Conservation (phyloP, 345 rosid genomes). For the Aquilaria sinensis region DNA sequence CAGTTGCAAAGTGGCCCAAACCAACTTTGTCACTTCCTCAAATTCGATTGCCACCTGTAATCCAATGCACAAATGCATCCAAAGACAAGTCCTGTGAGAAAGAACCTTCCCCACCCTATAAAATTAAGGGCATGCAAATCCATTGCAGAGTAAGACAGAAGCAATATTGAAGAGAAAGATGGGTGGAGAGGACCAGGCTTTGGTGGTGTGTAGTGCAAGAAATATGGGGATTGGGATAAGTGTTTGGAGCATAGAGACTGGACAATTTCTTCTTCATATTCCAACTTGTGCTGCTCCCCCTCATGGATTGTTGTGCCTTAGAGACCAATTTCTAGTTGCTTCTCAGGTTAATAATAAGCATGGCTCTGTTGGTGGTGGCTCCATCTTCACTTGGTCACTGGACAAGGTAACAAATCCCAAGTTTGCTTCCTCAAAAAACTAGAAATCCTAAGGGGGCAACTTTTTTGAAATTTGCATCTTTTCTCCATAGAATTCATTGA, state of each 20-base stretch:
- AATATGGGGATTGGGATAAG: conserved; percentile 33
- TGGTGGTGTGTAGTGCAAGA: conserved; percentile 40
- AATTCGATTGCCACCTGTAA: conserved; percentile 12
- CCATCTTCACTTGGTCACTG: conserved; percentile 37
- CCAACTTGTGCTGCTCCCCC: conserved; percentile 46
- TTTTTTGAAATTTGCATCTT: not conserved
- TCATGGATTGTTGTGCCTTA: conserved; percentile 30
- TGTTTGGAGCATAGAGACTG: conserved; percentile 33
- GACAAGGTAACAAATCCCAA: conserved; percentile 25
- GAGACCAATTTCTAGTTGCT: conserved; percentile 35
- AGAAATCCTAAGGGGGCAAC: not conserved
- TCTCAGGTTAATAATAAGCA: conserved; percentile 31
- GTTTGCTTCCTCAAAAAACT: not conserved
- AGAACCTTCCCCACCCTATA: not conserved
- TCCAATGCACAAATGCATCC: conserved; percentile 6
- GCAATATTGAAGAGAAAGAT: conserved; percentile 1
- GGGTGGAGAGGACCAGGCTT: conserved; percentile 21
- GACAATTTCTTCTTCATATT: conserved; percentile 32
- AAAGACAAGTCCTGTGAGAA: not conserved
- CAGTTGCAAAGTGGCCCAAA: not conserved
- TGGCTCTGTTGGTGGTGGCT: conserved; percentile 45
- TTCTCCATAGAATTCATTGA: not conserved
- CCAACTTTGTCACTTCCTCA: conserved; percentile 23
- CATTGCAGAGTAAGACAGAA: not conserved
- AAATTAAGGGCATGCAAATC: not conserved